Evolutionary conservation across 2,329 filamentous ascomycete genomes (phyloP).

Genomic region (Nemania diffusa): DNA sequence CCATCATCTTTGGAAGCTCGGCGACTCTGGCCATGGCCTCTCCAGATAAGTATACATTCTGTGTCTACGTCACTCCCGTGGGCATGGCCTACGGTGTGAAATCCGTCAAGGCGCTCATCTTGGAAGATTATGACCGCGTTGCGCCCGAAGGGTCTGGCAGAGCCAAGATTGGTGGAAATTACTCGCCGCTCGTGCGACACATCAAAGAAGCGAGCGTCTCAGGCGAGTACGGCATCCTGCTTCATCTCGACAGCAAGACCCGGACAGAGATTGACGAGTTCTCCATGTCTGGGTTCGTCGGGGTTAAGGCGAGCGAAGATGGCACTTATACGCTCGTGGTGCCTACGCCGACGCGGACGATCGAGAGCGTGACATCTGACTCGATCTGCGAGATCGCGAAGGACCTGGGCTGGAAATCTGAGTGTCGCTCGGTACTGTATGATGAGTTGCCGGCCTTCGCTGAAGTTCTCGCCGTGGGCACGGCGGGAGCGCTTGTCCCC

Average conservation of each 20-base stretch:
- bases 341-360: not conserved
- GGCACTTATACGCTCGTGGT: not conserved
- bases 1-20: not conserved
- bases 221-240: conserved; percentile 5
- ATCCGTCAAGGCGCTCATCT: not conserved
- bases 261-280: conserved; percentile 17
- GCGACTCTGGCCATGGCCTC: conserved; percentile 3
- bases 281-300: conserved; percentile 10
- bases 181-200: conserved; percentile 10
- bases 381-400: conserved; percentile 1
- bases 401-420: conserved; percentile 6
- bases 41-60: conserved; percentile 9
- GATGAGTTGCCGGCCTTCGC: not conserved
- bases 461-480: conserved; percentile 9
- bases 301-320: not conserved
- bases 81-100: not conserved
- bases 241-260: conserved; percentile 9
- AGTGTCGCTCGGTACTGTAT: conserved; percentile 5
- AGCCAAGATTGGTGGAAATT: conserved; percentile 15
- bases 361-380: conserved; percentile 14
- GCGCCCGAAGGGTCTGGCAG: conserved; percentile 2
- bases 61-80: conserved; percentile 5
- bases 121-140: conserved; percentile 6
- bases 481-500: not conserved
- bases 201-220: not conserved